A percentile compares a stretch with the other conserved stretches of the same genome.
These are phyloP conservation scores for Brettanomyces bruxellensis DNA, from an alignment of 805 yeast genomes.

Conservation along the genomic window DNA sequence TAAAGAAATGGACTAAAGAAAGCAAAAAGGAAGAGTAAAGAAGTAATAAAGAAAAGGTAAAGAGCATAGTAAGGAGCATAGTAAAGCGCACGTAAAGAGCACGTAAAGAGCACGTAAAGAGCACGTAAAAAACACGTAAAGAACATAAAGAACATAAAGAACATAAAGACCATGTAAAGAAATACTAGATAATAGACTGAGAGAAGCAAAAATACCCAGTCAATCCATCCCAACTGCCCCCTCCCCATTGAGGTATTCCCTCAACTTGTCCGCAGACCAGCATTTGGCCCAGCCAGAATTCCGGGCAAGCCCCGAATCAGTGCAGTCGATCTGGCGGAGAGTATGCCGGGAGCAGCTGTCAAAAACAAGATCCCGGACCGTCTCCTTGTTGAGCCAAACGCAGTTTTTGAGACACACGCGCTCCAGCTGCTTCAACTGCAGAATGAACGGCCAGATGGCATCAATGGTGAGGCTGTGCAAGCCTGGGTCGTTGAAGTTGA, in stretches of 20 bases:
- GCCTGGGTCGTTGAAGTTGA: constrained; percentile 19
- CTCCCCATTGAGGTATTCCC: constrained; percentile 8
- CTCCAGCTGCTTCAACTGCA: constrained; percentile 11
- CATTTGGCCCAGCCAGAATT: constrained; percentile 36
- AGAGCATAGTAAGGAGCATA: too few relatives aligned
- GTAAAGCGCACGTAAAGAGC: too few relatives aligned
- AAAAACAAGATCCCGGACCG: constrained; percentile 10
- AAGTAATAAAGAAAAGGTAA: too few relatives aligned
- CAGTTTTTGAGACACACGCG: constrained; percentile 20
- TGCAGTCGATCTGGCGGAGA: constrained; percentile 28
- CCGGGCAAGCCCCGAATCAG: constrained; percentile 41
- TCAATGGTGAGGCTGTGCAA: constrained; percentile 36
- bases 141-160: too few relatives aligned
- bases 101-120: too few relatives aligned
- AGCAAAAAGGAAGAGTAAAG: too few relatives aligned
- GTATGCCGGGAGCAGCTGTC: constrained; percentile 10
- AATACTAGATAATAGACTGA: too few relatives aligned
- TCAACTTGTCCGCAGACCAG: constrained; percentile 17
- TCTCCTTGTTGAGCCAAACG: constrained; percentile 27
- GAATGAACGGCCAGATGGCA: constrained; percentile 26
- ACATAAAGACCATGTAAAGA: too few relatives aligned
- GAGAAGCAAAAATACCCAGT: too few relatives aligned
- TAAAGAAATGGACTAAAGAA: too few relatives aligned
- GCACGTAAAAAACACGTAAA: too few relatives aligned
- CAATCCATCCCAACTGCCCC: too few relatives aligned